Conservation (phyloP, 345 rosid species). For the Raphanus sativus region DNA sequence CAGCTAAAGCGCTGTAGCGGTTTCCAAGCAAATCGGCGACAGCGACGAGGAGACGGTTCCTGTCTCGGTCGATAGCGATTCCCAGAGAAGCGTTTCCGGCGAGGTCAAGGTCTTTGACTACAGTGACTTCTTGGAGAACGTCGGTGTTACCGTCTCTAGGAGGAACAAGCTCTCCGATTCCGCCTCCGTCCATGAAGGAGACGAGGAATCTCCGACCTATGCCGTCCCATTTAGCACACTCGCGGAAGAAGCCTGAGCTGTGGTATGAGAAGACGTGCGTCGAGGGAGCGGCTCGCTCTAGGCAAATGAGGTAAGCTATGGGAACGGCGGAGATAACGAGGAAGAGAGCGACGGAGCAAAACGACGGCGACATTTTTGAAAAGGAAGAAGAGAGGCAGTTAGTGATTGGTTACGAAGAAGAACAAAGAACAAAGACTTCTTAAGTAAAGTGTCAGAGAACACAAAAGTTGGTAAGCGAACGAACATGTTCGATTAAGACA, state of each 20-base stretch:
- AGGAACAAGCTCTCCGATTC: slow-evolving; percentile 67
- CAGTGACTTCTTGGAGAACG: slow-evolving; percentile 50
- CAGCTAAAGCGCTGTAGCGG: slow-evolving; percentile 60
- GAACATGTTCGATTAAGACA: not conserved
- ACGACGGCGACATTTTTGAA: slow-evolving; percentile 35
- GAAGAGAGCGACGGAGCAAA: slow-evolving; percentile 35
- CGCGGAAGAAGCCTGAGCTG: slow-evolving; percentile 72
- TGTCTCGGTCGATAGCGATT: slow-evolving; percentile 54
- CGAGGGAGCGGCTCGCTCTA: slow-evolving; percentile 55
- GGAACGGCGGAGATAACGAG: slow-evolving; percentile 68
- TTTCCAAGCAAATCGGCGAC: slow-evolving; percentile 60
- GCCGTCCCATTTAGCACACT: slow-evolving; percentile 92
- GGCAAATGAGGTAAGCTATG: slow-evolving; percentile 58
- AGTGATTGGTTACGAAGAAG: not conserved
- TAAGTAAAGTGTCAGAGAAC: not conserved
- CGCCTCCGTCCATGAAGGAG: slow-evolving; percentile 74
- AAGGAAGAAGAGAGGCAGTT: not conserved
- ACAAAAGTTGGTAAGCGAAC: slow-evolving; percentile 11
- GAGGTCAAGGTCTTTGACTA: slow-evolving; percentile 66
- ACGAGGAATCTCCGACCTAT: slow-evolving; percentile 69
- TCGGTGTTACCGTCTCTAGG: slow-evolving; percentile 27
- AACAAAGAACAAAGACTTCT: slow-evolving; percentile 15
- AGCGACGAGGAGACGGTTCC: slow-evolving; percentile 76
- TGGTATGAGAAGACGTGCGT: slow-evolving; percentile 71
- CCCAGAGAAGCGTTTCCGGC: slow-evolving; percentile 74